phyloP scores from a whole-genome alignment of 345 rosid species.

The Lepidium africanum region DNA sequence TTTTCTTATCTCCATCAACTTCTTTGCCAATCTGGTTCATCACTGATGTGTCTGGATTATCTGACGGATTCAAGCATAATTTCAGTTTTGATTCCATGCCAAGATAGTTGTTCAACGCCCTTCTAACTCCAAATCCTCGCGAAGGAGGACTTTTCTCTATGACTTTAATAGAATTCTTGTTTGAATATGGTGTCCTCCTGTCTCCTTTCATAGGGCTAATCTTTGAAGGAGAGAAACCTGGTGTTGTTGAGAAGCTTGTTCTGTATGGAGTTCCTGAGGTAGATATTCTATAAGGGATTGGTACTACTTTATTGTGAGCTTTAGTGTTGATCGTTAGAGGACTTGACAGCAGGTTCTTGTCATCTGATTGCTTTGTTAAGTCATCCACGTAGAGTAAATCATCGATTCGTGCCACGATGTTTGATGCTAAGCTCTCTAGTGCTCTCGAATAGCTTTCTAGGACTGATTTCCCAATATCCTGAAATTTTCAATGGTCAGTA shows the following conservation, averaged over 20 bases:
- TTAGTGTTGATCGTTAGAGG: slow-evolving; percentile 51
- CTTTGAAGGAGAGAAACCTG: slow-evolving; percentile 58
- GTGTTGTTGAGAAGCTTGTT: slow-evolving; percentile 51
- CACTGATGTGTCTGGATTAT: slow-evolving; percentile 28
- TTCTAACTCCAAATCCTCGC: slow-evolving; percentile 84
- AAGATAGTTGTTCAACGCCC: slow-evolving; percentile 67
- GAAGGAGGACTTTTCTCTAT: slow-evolving; percentile 34
- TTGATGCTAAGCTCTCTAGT: slow-evolving; percentile 82
- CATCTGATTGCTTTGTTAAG: slow-evolving; percentile 64
- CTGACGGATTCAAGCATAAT: slow-evolving; percentile 40
- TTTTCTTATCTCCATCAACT: slow-evolving; percentile 13
- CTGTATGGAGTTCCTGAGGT: slow-evolving; percentile 60
- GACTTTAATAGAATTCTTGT: slow-evolving; percentile 31
- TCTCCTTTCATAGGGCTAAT: slow-evolving; percentile 64
- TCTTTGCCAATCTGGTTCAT: not conserved
- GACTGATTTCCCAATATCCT: slow-evolving; percentile 96
- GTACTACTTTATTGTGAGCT: slow-evolving; percentile 49
- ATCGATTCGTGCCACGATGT: slow-evolving; percentile 76
- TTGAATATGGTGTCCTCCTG: slow-evolving; percentile 48
- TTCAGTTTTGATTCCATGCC: slow-evolving; percentile 62
- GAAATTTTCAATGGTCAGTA: not conserved
- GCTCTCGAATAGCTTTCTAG: slow-evolving; percentile 95
- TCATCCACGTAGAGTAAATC: slow-evolving; percentile 90
- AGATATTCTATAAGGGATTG: slow-evolving; percentile 52
- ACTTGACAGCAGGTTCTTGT: slow-evolving; percentile 38